These are phyloP conservation scores for Fusarium equiseti DNA, from an alignment of 2,329 filamentous ascomycete genomes.

Conservation along the genomic window DNA sequence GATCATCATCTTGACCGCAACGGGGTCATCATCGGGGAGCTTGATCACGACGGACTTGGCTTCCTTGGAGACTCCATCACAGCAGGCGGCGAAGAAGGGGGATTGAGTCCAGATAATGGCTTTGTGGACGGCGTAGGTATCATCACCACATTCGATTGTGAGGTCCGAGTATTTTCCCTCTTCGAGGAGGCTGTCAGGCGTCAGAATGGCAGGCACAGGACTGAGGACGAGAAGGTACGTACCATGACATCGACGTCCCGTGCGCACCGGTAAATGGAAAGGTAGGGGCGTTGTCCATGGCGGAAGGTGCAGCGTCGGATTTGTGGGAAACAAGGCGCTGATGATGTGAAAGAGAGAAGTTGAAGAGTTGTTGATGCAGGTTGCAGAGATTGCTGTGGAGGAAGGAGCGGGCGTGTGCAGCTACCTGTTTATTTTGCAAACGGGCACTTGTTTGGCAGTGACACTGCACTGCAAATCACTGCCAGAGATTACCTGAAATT, in stretches of 20 bases:
- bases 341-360: background rate
- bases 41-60: background rate
- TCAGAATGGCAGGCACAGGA: fast-evolving
- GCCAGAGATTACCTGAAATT: fast-evolving
- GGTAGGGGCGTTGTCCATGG: fast-evolving
- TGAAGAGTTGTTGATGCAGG: background rate
- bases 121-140: background rate
- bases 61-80: background rate
- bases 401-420: background rate
- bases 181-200: background rate
- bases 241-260: background rate
- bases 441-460: background rate
- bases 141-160: fast-evolving
- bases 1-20: slow-evolving; percentile 15
- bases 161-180: background rate
- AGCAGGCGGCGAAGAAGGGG: background rate
- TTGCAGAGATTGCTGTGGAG: background rate
- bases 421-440: background rate
- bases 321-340: background rate
- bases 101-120: background rate
- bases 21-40: slow-evolving; percentile 7
- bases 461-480: background rate
- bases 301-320: fast-evolving
- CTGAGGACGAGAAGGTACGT: fast-evolving
- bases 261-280: background rate